phyloP scores from a whole-genome alignment of 257 asterid species.

The Solanum clarkiae region DNA sequence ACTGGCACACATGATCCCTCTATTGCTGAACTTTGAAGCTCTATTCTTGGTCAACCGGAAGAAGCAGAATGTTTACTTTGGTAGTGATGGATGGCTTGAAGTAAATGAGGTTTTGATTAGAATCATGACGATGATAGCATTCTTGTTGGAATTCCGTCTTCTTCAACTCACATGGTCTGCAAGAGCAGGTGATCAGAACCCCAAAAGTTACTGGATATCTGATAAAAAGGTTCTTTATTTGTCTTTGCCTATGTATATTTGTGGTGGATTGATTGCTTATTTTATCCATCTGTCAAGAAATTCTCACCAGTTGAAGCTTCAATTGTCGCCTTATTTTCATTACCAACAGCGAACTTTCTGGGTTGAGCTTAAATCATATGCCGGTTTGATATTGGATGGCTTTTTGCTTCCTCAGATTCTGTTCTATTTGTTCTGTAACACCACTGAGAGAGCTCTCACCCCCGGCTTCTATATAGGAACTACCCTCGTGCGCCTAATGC shows the following conservation, averaged over 20 bases:
- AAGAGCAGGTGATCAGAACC: constrained; percentile 33
- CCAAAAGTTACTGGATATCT: constrained; percentile 32
- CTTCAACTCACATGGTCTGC: constrained; percentile 78
- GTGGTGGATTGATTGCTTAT: constrained; percentile 65
- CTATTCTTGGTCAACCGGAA: constrained; percentile 38
- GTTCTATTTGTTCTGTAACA: constrained; percentile 43
- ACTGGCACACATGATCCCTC: constrained; percentile 66
- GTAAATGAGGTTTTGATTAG: constrained; percentile 77
- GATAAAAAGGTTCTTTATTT: constrained; percentile 64
- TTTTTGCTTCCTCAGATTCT: constrained; percentile 75
- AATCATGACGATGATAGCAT: constrained; percentile 80
- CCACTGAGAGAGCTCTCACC: constrained; percentile 49
- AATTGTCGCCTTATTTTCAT: background rate
- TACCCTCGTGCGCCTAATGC: constrained; percentile 59
- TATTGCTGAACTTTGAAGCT: constrained; percentile 77
- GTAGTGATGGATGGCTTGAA: constrained; percentile 73
- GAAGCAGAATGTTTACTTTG: constrained; percentile 43
- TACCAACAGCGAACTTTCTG: constrained; percentile 26
- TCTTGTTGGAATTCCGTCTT: constrained; percentile 69
- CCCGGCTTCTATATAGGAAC: constrained; percentile 57
- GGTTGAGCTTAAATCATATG: constrained; percentile 64
- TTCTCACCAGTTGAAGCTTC: constrained; percentile 16
- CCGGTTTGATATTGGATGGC: constrained; percentile 63
- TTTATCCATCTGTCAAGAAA: constrained; percentile 36
- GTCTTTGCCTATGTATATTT: constrained; percentile 53